Evolutionary conservation across 441 rosid genomes (phyloP).

Genomic region (Syzygium malaccense): DNA sequence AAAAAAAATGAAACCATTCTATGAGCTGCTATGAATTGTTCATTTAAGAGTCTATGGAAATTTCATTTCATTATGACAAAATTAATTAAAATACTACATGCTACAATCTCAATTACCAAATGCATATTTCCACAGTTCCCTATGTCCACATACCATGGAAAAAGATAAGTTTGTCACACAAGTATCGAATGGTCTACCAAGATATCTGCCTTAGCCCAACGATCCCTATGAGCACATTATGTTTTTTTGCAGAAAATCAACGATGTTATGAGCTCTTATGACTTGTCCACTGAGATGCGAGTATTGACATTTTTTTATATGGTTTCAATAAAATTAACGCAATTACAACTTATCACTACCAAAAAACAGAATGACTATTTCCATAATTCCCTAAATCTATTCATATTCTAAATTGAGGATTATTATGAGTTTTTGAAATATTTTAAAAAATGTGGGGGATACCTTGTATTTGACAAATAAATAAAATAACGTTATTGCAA

Average conservation of each 20-base stretch:
- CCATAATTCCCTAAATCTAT: background rate
- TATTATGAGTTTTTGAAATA: background rate
- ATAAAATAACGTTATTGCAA: background rate
- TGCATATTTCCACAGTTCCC: too few species aligned
- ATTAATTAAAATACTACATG: too few species aligned
- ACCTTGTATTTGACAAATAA: background rate
- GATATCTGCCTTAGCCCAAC: accelerated
- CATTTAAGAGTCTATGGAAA: background rate
- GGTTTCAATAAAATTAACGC: background rate
- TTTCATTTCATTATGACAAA: too few species aligned
- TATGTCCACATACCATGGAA: background rate
- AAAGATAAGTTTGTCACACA: background rate
- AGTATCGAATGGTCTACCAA: accelerated
- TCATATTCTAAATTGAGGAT: background rate
- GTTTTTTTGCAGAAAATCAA: background rate
- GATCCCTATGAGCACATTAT: background rate
- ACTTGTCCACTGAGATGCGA: accelerated
- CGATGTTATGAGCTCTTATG: accelerated
- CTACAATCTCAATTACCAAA: too few species aligned
- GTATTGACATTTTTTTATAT: background rate
- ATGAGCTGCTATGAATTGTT: background rate
- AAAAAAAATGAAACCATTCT: background rate
- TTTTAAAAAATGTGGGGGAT: background rate
- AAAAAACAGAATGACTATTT: background rate
- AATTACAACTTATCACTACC: background rate